These are phyloP conservation scores for Pythium chondricola DNA, from an alignment of 352 stramenopile genomes.

Conservation along the genomic window DNA sequence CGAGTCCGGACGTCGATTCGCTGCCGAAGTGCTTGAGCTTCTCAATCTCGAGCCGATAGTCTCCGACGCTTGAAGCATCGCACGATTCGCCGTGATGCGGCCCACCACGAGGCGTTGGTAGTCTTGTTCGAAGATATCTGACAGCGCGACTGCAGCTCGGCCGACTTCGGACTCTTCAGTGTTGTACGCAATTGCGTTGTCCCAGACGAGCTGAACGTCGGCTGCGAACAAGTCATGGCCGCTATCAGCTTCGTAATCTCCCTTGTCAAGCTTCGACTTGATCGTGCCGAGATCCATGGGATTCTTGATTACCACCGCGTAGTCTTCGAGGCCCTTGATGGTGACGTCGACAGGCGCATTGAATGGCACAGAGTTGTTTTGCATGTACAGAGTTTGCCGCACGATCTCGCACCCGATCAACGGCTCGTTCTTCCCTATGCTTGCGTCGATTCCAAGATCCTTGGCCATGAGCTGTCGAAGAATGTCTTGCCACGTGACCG, in stretches of 20 bases:
- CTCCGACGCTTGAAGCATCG: constrained; percentile 36
- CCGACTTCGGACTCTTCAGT: constrained; percentile 73
- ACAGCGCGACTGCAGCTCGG: constrained; percentile 53
- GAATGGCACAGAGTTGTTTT: constrained; percentile 75
- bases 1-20: constrained; percentile 32
- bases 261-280: constrained; percentile 62
- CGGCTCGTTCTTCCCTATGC: constrained; percentile 63
- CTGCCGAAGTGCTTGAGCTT: constrained; percentile 13
- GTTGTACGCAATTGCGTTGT: constrained; percentile 78
- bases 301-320: constrained; percentile 77
- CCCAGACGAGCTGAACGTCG: constrained; percentile 82
- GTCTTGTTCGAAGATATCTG: constrained; percentile 79
- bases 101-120: constrained; percentile 69
- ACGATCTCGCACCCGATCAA: constrained; percentile 78
- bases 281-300: constrained; percentile 91
- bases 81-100: constrained; percentile 48
- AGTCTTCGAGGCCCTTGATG: constrained; percentile 80
- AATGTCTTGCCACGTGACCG: constrained; percentile 82
- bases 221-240: constrained; percentile 60
- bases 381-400: constrained; percentile 75
- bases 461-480: constrained; percentile 79
- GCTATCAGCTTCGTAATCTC: constrained; percentile 54
- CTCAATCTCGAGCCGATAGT: constrained; percentile 22
- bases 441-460: constrained; percentile 65
- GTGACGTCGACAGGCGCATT: constrained; percentile 76